Base-by-base conservation (phyloP, 495 filamentous ascomycete genomes). In the Tuber microsphaerosporum region DNA sequence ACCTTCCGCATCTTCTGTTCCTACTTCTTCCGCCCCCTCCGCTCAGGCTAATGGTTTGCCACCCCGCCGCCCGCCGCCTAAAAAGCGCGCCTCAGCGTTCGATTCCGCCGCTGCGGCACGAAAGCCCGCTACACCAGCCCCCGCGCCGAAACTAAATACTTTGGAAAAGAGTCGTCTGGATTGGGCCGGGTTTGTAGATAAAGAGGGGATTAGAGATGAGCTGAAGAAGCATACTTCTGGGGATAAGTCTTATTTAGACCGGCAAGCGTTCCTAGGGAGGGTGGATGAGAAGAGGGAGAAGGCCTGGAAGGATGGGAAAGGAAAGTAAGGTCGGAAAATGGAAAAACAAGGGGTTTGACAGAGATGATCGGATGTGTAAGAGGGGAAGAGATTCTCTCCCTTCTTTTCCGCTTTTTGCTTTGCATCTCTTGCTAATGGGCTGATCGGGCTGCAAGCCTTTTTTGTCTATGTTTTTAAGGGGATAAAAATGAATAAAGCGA, bases 151-250 rank as follows among this genome's bases (percentile, higher is more conserved):
- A 82, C 88, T 98, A 82, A 98, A 97, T 83, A 97, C 94, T 1
- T 91, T 99, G 37, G 94, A 98, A 85, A 99, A 99, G 86, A 94
- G 92, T 48, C 87, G 92, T 71, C 87, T 97, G 85, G 95, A 99
- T 83, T 99, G 95, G 95, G 93, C 93, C 6, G 91, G 91, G 68
- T 97, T 92, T 81, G 96, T 98, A 70, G 94, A 98, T 81, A 87
- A 93, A 74, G 92, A 94, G 79, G 96, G 95, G 2, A 91, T 99
- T 84, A 90, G 90, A 80, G 95, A 97, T 82, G 95, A 99, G 83
- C 87, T 99, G 74, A 90, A 91, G 79, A 87, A 90, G 69, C 91
- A 93, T 77, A 92, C 92, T 81, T 94, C 91, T 85, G 91, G 90
- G 17, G 95, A 95, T 84, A 90, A 91, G 80, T 91, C 90, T 22